Base-by-base conservation (phyloP, 148 eudicot genomes). In the Camellia sinensis region DNA sequence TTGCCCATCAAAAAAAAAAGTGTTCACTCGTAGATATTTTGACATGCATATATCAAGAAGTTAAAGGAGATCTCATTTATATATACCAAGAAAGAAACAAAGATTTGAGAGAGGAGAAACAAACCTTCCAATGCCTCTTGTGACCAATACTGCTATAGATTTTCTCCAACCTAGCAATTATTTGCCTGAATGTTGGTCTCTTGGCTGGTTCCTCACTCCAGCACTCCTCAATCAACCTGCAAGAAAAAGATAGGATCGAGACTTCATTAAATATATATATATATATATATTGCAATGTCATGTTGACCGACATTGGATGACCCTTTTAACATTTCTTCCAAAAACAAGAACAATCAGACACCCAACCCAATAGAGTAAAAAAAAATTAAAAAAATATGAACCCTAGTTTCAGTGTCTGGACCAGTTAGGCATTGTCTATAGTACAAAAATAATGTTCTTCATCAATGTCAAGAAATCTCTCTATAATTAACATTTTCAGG, bases 161-260 rank as follows among this genome's bases (percentile, higher is more conserved):
- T 48, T 83, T 84, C 79, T 93, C 96, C 82, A 95, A 86, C 80
- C 81, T 88, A 62, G 75, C 76, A 76, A 95, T 93, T 50, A 93
- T 93, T 77, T 89, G 85, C 83, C 89, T 90, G 74, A 92, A 95
- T 21, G 93, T 89, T 29, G 97, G 98, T 83, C 97, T 83, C 82
- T 87, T 80, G 54, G 85, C 82, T 73, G 98, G 91, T 73, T 88
- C 82, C 81, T 89, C 97, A 79, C 62, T 87, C 98, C 98, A 93
- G 82, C 98, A 95, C 69, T 88, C 91, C 84, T 92, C 96, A 77
- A 95, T 89, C 83, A 95, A 87, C 89, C 98, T 95, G 87, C 29
- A 73, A 70, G 18, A 87, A 62, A 80, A 76, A 61, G 66, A 19
- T 12, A 18, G 53, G 60, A 75, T 65, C 44, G 74, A 43, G 40